Evolutionary conservation across 768 basidiomycete genomes (phyloP).

Genomic region (Pleurotus ostreatus): DNA sequence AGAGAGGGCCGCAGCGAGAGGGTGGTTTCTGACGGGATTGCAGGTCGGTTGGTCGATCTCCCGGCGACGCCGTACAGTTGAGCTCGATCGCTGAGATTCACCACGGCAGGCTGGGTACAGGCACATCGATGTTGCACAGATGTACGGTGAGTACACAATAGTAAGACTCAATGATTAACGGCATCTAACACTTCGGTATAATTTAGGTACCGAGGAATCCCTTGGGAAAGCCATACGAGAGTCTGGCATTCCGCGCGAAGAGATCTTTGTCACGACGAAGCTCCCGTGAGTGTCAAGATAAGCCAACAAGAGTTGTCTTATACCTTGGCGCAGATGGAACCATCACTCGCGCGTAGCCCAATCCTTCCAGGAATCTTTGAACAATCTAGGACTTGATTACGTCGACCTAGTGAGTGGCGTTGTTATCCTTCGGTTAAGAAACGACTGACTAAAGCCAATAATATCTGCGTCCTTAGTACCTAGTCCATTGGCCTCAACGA

Average conservation of each 20-base stretch:
- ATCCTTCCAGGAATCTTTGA: slow-evolving; percentile 37
- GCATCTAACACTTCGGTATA: background rate
- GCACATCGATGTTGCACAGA: slow-evolving; percentile 38
- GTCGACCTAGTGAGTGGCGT: slow-evolving; percentile 32
- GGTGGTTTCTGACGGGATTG: slow-evolving; percentile 37
- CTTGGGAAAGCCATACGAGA: slow-evolving; percentile 43
- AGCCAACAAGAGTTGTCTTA: background rate
- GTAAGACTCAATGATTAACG: background rate
- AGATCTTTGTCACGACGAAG: slow-evolving; percentile 50
- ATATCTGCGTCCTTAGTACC: slow-evolving; percentile 26
- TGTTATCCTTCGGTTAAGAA: slow-evolving; percentile 12
- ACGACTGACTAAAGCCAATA: background rate
- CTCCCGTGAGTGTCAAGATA: slow-evolving; percentile 26
- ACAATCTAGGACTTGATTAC: slow-evolving; percentile 37
- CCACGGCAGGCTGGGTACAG: slow-evolving; percentile 32
- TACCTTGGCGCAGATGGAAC: slow-evolving; percentile 24
- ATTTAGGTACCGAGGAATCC: slow-evolving; percentile 32
- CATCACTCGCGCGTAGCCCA: slow-evolving; percentile 33
- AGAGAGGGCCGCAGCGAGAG: slow-evolving; percentile 26
- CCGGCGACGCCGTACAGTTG: background rate
- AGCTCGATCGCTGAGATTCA: background rate
- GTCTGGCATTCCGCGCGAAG: slow-evolving; percentile 43
- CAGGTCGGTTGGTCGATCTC: slow-evolving; percentile 20
- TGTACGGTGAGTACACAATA: slow-evolving; percentile 22
- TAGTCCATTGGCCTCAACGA: slow-evolving; percentile 48